A percentile compares a stretch with the other conserved stretches of the same genome.
Evolutionary conservation across 805 yeast genomes (phyloP).

Genomic region (Nakazawaea anatomiae): DNA sequence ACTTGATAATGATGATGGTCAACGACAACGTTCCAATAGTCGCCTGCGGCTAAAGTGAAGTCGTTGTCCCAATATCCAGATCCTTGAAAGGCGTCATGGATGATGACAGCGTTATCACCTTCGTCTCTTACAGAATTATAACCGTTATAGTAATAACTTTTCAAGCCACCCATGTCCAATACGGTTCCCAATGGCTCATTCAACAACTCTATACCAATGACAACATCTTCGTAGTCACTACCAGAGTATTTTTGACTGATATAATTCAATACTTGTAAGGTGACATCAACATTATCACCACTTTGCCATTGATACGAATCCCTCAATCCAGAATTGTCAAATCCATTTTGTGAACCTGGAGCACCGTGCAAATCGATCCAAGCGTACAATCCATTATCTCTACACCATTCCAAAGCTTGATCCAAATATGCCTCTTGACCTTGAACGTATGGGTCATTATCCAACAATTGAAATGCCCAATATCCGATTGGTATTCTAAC

Average conservation of each 20-base stretch:
- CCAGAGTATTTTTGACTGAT: slow-evolving; percentile 49
- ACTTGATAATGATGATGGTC: slow-evolving; percentile 94
- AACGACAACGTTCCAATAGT: slow-evolving; percentile 60
- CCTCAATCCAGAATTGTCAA: slow-evolving; percentile 73
- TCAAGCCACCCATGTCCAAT: slow-evolving; percentile 36
- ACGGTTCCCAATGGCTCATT: slow-evolving; percentile 66
- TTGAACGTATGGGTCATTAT: slow-evolving; percentile 55
- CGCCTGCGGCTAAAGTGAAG: slow-evolving; percentile 23
- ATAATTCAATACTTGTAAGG: slow-evolving; percentile 42
- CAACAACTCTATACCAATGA: slow-evolving; percentile 62
- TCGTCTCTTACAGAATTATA: slow-evolving; percentile 35
- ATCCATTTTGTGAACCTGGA: slow-evolving; percentile 85
- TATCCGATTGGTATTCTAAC: slow-evolving; percentile 79
- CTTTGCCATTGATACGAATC: slow-evolving; percentile 39
- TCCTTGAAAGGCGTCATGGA: slow-evolving; percentile 62
- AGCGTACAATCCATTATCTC: slow-evolving; percentile 51
- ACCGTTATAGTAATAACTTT: slow-evolving; percentile 33
- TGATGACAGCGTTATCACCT: slow-evolving; percentile 39
- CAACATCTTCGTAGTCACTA: slow-evolving; percentile 42
- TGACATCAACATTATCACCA: slow-evolving; percentile 37
- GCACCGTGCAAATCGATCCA: slow-evolving; percentile 78
- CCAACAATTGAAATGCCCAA: slow-evolving; percentile 60
- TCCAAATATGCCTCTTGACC: slow-evolving; percentile 64
- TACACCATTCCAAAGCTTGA: slow-evolving; percentile 63
- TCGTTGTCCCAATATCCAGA: slow-evolving; percentile 51